Conservation (phyloP, 225 moss, liverwort and hornwort genomes). For the Thuidium tamariscinum region DNA sequence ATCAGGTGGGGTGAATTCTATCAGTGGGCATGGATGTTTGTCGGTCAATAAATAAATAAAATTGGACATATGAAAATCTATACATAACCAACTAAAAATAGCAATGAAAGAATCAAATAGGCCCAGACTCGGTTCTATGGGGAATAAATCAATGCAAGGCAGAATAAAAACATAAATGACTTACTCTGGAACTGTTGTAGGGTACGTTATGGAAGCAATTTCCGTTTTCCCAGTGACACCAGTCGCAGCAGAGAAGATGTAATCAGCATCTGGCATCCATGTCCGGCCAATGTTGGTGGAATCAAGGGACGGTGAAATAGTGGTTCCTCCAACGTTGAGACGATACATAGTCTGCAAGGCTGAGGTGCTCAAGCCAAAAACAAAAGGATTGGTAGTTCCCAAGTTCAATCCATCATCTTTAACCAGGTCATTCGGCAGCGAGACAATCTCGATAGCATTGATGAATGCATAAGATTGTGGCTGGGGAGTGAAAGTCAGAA, state of each 20-base stretch:
- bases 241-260: slow-evolving; percentile 40
- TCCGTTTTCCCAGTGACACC: neutral
- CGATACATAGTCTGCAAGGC: slow-evolving; percentile 60
- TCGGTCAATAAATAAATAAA: neutral
- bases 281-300: slow-evolving; percentile 21
- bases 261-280: slow-evolving; percentile 39
- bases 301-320: slow-evolving; percentile 12
- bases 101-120: neutral
- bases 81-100: too few relatives aligned
- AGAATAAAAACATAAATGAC: neutral
- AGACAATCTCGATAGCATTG: slow-evolving; percentile 69
- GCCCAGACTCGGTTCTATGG: too few relatives aligned
- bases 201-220: slow-evolving; percentile 27
- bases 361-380: slow-evolving; percentile 2
- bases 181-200: slow-evolving; percentile 25
- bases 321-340: slow-evolving; percentile 9
- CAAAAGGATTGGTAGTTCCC: neutral
- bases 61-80: neutral
- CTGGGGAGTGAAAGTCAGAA: slow-evolving; percentile 48
- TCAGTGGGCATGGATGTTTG: neutral
- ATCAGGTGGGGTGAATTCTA: too few relatives aligned
- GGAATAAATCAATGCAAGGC: neutral
- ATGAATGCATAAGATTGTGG: slow-evolving; percentile 55
- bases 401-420: neutral
- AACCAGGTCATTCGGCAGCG: slow-evolving; percentile 34